Conservation (phyloP, 2,329 filamentous ascomycete genomes). For the Nemania diffusa region DNA sequence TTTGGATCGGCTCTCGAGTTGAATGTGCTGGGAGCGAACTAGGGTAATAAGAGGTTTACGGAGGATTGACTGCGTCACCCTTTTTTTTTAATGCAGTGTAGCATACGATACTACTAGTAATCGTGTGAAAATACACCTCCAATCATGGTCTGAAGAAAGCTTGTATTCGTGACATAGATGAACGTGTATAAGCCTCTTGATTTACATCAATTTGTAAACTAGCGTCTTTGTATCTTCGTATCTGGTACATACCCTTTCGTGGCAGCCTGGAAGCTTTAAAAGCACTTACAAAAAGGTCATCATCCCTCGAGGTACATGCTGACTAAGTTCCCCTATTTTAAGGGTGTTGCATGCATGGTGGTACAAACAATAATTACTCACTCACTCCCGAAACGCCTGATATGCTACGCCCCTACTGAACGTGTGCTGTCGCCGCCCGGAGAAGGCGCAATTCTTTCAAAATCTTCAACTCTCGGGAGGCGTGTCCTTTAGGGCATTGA, state of each 20-base stretch:
- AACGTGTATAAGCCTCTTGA: conserved; percentile 41
- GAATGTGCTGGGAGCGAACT: conserved; percentile 39
- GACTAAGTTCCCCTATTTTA: conserved; percentile 23
- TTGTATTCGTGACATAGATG: conserved; percentile 39
- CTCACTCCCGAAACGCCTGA: conserved; percentile 37
- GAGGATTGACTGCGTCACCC: conserved; percentile 20
- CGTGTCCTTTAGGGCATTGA: conserved; percentile 64
- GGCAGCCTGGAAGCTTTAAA: conserved; percentile 19
- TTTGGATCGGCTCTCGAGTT: conserved; percentile 40
- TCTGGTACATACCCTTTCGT: conserved; percentile 19
- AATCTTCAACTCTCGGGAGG: conserved; percentile 31
- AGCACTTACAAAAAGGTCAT: conserved; percentile 25
- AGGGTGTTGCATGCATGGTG: conserved; percentile 19
- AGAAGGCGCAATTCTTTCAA: conserved; percentile 19
- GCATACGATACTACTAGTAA: conserved; percentile 27
- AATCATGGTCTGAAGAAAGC: conserved; percentile 32
- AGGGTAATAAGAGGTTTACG: conserved; percentile 41
- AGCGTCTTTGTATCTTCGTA: conserved; percentile 8
- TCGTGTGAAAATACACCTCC: conserved; percentile 11
- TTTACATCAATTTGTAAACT: conserved; percentile 39
- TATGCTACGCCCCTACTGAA: conserved; percentile 38
- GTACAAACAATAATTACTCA: conserved; percentile 23
- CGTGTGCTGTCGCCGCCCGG: conserved; percentile 35
- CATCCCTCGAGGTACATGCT: conserved; percentile 17
- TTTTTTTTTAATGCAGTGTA: conserved; percentile 24